Percentiles rank a stretch among this genome's conserved stretches.
Conservation (phyloP, 441 rosid genomes). For the Jatropha podagrica region DNA sequence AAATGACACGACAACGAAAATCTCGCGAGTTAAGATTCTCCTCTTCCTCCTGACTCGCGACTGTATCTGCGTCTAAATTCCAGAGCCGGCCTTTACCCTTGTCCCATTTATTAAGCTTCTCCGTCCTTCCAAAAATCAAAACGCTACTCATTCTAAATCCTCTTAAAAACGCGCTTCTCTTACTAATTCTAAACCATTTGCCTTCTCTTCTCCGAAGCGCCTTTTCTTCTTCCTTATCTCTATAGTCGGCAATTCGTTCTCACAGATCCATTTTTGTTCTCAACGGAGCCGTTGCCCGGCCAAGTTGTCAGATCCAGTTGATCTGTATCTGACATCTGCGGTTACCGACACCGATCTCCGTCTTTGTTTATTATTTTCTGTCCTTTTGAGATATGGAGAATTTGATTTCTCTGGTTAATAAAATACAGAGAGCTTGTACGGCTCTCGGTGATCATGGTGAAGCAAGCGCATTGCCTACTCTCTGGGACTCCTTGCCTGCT, state of each 20-base stretch:
- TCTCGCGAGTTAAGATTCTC: background rate
- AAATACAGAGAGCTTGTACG: conserved; percentile 97
- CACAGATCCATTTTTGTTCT: conserved; percentile 23
- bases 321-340: conserved; percentile 34
- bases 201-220: conserved; percentile 7
- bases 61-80: background rate
- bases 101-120: background rate
- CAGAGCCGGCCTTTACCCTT: conserved; percentile 7
- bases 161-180: conserved; percentile 19
- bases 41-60: background rate
- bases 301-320: conserved; percentile 43
- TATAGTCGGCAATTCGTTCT: background rate
- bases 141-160: background rate
- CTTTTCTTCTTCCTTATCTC: background rate
- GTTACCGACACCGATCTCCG: conserved; percentile 12
- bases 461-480: conserved; percentile 81
- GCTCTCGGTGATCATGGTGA: conserved; percentile 99
- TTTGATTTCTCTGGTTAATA: conserved; percentile 87
- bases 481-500: conserved; percentile 95
- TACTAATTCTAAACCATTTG: no score
- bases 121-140: background rate
- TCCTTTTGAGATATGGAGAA: conserved; percentile 57
- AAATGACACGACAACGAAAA: background rate
- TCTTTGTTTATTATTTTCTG: background rate
- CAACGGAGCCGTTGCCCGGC: conserved; percentile 11